These are phyloP conservation scores for Rhynchospora tenuis DNA, from an alignment of 176 grass and related monocot genomes.

Conservation along the genomic window DNA sequence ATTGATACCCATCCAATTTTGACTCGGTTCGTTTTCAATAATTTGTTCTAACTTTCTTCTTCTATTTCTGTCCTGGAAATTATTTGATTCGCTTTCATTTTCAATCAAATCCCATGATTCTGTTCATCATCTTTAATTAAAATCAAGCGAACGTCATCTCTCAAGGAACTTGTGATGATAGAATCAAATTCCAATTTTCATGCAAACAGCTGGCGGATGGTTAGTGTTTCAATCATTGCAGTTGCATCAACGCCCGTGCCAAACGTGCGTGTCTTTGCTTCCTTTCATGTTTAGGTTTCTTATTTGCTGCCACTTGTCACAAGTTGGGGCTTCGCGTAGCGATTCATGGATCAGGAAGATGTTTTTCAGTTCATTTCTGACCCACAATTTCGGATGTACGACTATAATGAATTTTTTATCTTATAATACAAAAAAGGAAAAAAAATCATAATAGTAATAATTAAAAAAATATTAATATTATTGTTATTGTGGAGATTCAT, in stretches of 20 bases:
- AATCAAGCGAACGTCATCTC: not conserved
- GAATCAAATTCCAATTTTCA: not conserved
- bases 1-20: not conserved
- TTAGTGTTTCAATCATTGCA: conserved; percentile 10
- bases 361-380: too few species aligned
- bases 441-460: not conserved
- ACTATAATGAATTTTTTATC: not conserved
- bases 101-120: not conserved
- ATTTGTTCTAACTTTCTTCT: not conserved
- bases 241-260: not conserved
- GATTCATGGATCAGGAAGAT: not conserved
- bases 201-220: not conserved
- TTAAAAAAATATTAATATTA: too few species aligned
- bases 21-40: not conserved
- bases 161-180: not conserved
- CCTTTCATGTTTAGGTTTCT: not conserved
- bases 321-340: not conserved
- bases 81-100: conserved; percentile 16
- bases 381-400: too few species aligned
- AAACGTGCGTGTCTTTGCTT: conserved; percentile 20
- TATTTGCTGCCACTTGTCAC: not conserved
- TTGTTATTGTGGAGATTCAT: too few species aligned
- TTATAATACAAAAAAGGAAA: not conserved
- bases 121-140: not conserved
- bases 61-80: not conserved